Evolutionary conservation across 345 rosid species (phyloP).

Genomic region (Lumnitzera racemosa): DNA sequence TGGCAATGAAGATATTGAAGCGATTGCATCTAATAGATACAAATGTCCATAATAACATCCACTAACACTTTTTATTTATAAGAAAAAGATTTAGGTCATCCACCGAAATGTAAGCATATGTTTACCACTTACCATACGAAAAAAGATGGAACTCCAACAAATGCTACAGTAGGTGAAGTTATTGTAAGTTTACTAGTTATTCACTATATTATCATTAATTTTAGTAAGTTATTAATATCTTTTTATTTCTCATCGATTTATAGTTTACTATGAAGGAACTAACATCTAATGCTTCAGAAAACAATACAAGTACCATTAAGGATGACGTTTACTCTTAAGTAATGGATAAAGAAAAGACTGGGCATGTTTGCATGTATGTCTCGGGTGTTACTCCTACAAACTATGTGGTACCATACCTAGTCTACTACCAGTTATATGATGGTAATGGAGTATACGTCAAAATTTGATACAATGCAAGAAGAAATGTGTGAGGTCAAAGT

Average conservation of each 20-base stretch:
- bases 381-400: neutral
- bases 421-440: neutral
- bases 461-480: neutral
- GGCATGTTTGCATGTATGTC: neutral
- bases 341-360: conserved; percentile 1
- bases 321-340: conserved; percentile 1
- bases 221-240: neutral
- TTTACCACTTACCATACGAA: neutral
- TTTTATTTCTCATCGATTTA: neutral
- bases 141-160: conserved; percentile 1
- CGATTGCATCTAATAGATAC: no score
- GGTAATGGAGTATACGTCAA: conserved; percentile 1
- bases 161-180: neutral
- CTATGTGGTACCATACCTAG: no score
- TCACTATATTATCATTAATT: no score
- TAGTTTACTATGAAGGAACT: neutral
- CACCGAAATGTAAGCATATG: neutral
- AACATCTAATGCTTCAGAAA: neutral
- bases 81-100: conserved; percentile 2
- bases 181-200: neutral
- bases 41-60: no score
- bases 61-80: neutral
- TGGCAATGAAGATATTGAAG: no score
- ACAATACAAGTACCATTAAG: neutral
- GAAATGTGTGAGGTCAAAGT: neutral